Evolutionary conservation across 108 stramenopile species (phyloP), one percentile per base, ranked within the genome.

Genomic region (Discostella stelligeroides): DNA sequence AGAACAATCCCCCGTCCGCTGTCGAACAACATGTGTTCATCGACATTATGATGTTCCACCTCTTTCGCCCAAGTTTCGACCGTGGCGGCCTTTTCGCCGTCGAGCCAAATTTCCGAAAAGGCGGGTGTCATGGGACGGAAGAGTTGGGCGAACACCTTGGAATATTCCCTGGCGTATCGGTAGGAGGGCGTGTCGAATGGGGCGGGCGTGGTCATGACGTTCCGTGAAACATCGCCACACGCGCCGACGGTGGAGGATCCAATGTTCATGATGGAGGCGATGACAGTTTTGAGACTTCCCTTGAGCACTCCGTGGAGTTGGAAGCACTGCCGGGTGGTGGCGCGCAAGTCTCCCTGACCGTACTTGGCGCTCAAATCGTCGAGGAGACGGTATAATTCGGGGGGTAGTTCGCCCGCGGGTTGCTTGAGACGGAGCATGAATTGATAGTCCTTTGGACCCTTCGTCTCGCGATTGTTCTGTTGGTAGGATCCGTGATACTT

Each of bases 371-470:
- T 84, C 9, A 99, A 76, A 64, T 98, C 96, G 69, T 99, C 97
- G 39, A 98, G 66, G 10, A 95, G 76, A 24, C 88, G 85, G 80
- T 88, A 99, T 21, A 98, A 88, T 55, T 96, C 95, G 25, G 97
- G 88, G 38, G 97, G 83, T 15, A 94, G 70, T 69, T 94, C 95
- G n/a, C 98, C 98, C 6, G 95, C 97, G 18, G 98, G 98, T 82
- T 97, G 94, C 80, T 98, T 98, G 56, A 98, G 85, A 42, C 98
- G 96, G 39, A 99, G 84, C 98, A 99, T 99, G 87, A 99, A 99
- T 29, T 95, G 95, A 68, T 96, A 98, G 43, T 97, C 96, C 78
- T 95, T 95, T 29, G 96, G 84, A 23, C 79, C 70, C 23, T 84
- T 82, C 42, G 50, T 79, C 70, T 97, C 97, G 30, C 98, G 91